Evolutionary conservation across 2,329 filamentous ascomycete species (phyloP), one percentile per base, ranked within the genome.

Genomic region (Cadophora sp.): DNA sequence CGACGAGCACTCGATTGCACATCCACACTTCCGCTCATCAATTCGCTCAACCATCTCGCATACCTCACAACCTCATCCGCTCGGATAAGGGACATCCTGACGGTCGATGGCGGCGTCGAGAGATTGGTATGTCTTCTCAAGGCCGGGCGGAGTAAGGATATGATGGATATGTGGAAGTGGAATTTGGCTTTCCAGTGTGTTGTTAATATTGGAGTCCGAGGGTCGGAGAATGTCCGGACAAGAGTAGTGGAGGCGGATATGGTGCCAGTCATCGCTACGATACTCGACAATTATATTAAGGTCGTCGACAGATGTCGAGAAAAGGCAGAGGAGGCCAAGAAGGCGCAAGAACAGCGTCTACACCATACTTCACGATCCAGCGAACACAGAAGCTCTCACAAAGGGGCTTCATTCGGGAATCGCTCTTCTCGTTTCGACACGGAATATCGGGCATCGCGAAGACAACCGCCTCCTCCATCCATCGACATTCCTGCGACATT

Each of bases 161-260:
- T 97, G 90, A 97, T 98, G 95, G 95, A 97, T 80, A 97, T 97
- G 92, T 99, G 96, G 96, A 98, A 98, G 82, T 99, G 96, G 96
- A 99, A 97, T 78, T 86, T 99, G 71, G 96, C 96, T 64, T 99
- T 99, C 80, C 96, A 98, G 81, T 99, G 96, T 80, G 94, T 98
- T 72, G 96, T 99, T 79, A 99, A 99, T 80, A 98, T 99, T 78
- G 96, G 96, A 67, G 95, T 99, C 69, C 89, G 96, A 74, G 96
- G 96, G 69, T 97, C 96, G 14, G 96, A 99, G 82, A 90, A 89
- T 73, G 96, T 99, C 68, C 89, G 96, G 74, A 98, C 96, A 67
- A 88, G 96, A 73, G 95, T 99, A 2, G 96, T 99, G 63, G 96
- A 99, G 82, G 96, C 96, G 71, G 96, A 99, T 80, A 97, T 99